Base-by-base conservation (phyloP, 2,329 filamentous ascomycete genomes). In the Dichotomopilus funicola region DNA sequence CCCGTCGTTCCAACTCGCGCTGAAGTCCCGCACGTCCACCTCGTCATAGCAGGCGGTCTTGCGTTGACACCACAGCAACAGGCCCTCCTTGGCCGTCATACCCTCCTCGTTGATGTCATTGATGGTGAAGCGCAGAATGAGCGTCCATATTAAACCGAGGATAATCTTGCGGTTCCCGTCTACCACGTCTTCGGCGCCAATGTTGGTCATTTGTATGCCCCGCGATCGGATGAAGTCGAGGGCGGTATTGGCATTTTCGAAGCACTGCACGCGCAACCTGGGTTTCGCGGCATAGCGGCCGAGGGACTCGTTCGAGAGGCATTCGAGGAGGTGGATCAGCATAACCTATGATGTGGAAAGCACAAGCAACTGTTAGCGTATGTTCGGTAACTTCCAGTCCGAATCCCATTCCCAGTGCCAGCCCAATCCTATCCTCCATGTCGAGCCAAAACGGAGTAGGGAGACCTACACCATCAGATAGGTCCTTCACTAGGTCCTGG, bases 41-140 rank as follows among this genome's bases (percentile, higher is more conserved):
- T 95, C 94, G 58, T 96, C 91, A 71, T 99, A 99, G 73, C 94
- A 99, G 6, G 94, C 94, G 35, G 94, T 99, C 76, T 99, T 99
- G 65, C 94, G 81, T 74, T 99, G 92, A 76, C 94, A 99, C 94
- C 94, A 99, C 31, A 99, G 75, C 55, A 99, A 74, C 65, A 99
- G 75, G 60, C 94, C 94, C 70, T 97, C 94, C 72, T 97, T 96
- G 56, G 94, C 94, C 51, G 92, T 96, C 83, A 97, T 87, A 62
- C 94, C 94, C 78, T 96, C 94, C 71, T 92, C 88, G 70, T 95
- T 97, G 76, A 99, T 99, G 72, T 99, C 94, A 71, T 87, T 96
- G 70, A 99, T 99, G 64, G 94, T 99, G 72, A 99, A 99, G 50
- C 94, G 83, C 63, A 96, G 78, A 86, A 99, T 99, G 60, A 99